Evolutionary conservation across 306 rosid genomes (phyloP).

Genomic region (Quercus parvula): DNA sequence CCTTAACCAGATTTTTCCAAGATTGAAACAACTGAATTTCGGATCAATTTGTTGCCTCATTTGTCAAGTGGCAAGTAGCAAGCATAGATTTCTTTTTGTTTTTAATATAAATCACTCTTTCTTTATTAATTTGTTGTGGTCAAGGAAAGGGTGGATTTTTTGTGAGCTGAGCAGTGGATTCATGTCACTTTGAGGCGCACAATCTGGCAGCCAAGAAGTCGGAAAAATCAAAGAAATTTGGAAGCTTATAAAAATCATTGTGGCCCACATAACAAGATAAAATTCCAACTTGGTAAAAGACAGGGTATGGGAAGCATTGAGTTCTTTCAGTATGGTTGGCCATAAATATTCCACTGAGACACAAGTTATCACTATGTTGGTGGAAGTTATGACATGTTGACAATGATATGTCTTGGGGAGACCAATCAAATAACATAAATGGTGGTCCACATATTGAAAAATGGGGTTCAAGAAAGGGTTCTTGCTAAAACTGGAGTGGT

Average conservation of each 20-base stretch:
- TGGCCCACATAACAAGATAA: constrained; percentile 27
- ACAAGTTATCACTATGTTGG: constrained; percentile 66
- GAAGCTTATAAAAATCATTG: constrained; percentile 15
- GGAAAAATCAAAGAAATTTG: constrained; percentile 22
- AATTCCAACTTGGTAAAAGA: constrained; percentile 27
- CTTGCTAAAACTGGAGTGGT: constrained; percentile 39
- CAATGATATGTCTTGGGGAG: constrained; percentile 67
- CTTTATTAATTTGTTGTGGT: background rate
- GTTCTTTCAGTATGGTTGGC: constrained; percentile 49
- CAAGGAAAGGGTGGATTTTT: background rate
- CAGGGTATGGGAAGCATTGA: constrained; percentile 22
- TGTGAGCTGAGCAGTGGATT: background rate
- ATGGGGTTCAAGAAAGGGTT: constrained; percentile 30
- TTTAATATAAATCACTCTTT: background rate
- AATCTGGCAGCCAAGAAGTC: background rate
- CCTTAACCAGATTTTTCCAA: background rate
- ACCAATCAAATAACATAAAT: constrained; percentile 51
- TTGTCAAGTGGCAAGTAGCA: background rate
- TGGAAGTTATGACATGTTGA: constrained; percentile 59
- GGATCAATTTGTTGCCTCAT: background rate
- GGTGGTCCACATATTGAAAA: constrained; percentile 56
- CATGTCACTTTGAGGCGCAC: background rate
- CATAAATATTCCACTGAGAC: constrained; percentile 69
- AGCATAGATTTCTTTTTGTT: background rate
- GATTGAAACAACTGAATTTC: background rate